Evolutionary conservation across 108 stramenopile genomes (phyloP).

Genomic region (Thalassiosira profunda): DNA sequence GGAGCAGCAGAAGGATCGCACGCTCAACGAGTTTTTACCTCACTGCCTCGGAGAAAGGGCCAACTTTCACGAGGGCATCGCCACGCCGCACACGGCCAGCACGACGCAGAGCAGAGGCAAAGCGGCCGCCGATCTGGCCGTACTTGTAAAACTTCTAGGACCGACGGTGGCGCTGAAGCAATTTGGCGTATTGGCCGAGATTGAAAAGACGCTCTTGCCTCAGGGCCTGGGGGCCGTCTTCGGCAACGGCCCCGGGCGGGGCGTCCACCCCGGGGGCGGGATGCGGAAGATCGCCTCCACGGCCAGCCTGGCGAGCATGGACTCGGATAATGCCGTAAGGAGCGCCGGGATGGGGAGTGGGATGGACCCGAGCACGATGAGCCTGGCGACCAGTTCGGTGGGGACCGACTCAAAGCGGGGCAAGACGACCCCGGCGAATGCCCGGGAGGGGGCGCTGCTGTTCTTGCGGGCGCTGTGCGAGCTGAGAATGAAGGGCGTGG

Average conservation of each 20-base stretch:
- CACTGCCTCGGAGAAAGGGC: conserved; percentile 69
- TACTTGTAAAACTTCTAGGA: conserved; percentile 65
- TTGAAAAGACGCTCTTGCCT: conserved; percentile 77
- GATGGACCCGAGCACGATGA: conserved; percentile 32
- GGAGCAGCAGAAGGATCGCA: conserved; percentile 46
- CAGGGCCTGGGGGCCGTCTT: conserved; percentile 72
- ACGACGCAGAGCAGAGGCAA: conserved; percentile 65
- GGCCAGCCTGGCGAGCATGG: conserved; percentile 79
- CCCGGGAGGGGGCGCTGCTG: conserved; percentile 83
- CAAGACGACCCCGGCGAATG: conserved; percentile 78
- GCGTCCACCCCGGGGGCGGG: conserved; percentile 53
- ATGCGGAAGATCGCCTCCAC: conserved; percentile 80
- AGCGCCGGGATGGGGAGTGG: conserved; percentile 7
- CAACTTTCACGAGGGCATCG: conserved; percentile 50
- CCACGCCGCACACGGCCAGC: conserved; percentile 73
- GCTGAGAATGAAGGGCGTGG: conserved; percentile 60
- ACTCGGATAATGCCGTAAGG: conserved; percentile 37
- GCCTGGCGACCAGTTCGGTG: conserved; percentile 28
- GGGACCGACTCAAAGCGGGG: conserved; percentile 81
- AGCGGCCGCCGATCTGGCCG: conserved; percentile 85
- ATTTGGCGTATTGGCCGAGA: conserved; percentile 72
- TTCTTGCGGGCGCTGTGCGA: conserved; percentile 86
- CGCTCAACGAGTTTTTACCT: conserved; percentile 58
- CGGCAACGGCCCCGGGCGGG: conserved; percentile 49
- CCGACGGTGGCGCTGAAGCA: conserved; percentile 68